phyloP scores from a whole-genome alignment of 2,329 filamentous ascomycete genomes.

The Pyricularia grisea region DNA sequence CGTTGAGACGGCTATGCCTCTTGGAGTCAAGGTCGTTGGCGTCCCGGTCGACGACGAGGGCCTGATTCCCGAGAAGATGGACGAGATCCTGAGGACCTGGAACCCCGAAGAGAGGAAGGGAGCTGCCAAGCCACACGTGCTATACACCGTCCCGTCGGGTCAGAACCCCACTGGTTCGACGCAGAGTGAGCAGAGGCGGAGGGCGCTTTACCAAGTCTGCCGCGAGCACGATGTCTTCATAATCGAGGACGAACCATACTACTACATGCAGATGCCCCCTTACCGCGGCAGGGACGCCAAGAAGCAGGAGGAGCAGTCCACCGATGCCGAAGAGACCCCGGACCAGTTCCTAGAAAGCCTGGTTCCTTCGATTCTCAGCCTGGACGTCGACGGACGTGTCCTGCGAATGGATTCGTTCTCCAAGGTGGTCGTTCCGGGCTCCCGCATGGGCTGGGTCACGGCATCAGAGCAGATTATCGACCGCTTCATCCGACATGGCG shows the following conservation, averaged over 20 bases:
- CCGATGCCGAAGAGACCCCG: not conserved
- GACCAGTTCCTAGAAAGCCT: conserved; percentile 66
- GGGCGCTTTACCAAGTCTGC: conserved; percentile 66
- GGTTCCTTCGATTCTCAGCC: conserved; percentile 65
- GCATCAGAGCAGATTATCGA: conserved; percentile 78
- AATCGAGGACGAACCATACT: conserved; percentile 90
- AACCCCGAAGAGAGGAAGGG: conserved; percentile 30
- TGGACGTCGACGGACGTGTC: conserved; percentile 82
- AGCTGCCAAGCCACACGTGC: conserved; percentile 40
- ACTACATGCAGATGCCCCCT: conserved; percentile 81
- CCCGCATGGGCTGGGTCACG: conserved; percentile 80
- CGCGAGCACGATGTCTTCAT: conserved; percentile 81
- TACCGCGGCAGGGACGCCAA: conserved; percentile 47
- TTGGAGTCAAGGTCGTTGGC: conserved; percentile 43
- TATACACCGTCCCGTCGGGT: conserved; percentile 61
- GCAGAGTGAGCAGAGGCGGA: conserved; percentile 56
- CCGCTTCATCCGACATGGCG: conserved; percentile 71
- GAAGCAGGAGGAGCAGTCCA: conserved; percentile 25
- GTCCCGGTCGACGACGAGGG: conserved; percentile 44
- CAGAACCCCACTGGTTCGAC: conserved; percentile 90
- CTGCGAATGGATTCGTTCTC: conserved; percentile 89
- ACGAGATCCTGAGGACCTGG: conserved; percentile 41
- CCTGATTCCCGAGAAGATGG: conserved; percentile 40
- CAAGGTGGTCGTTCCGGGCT: conserved; percentile 79
- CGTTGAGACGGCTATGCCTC: conserved; percentile 45